Evolutionary conservation across 352 stramenopile genomes (phyloP), one percentile per base, ranked within the genome.

Genomic region (Thalassiosira mediterranea): DNA sequence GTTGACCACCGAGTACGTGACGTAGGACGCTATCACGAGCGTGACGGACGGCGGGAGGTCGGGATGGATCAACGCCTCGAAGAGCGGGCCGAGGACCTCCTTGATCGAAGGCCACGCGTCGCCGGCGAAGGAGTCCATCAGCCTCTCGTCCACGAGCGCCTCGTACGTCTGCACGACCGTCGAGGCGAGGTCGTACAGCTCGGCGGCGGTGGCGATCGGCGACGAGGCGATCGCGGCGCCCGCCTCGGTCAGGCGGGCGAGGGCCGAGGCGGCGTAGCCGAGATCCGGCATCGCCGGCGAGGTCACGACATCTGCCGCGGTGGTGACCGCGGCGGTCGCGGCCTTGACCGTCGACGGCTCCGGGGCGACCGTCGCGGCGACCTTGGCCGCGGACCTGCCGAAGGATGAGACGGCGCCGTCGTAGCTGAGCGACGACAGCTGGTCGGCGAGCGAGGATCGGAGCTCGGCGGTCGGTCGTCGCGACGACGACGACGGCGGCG

Each of bases 1-100:
- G 10, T 10, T 49, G 3, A 76, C 19, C 4, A 81, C 32, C 0
- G 40, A 64, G 52, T 76, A 79, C 1, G 71, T 79, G 3, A 79
- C 44, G 4, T 51, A 51, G 4, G 64, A 67, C 26, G 64, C 23
- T 31, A 78, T 47, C 10, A 81, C 19, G 3, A 85, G 25, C 11
- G 53, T 44, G 4, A 57, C 26, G 10, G 53, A 26, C 8, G 70
- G 42, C 42, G 32, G 61, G n/a, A 67, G 28, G 44, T 64, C n/a
- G 11, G 49, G 56, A 25, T 65, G 56, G 21, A 65, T 65, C 13
- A 51, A 15, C 29, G 32, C 46, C 3, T 65, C 23, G 25, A 65
- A 49, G 7, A 65, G 19, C 15, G 61, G 61, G 7, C 47, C 61
- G 10, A 71, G 26, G 8, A 10, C 5, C 19, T 48, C 44, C 48